Evolutionary conservation across 2,329 filamentous ascomycete genomes (phyloP), one percentile per base, ranked within the genome.

Genomic region (Talaromyces atroroseus): DNA sequence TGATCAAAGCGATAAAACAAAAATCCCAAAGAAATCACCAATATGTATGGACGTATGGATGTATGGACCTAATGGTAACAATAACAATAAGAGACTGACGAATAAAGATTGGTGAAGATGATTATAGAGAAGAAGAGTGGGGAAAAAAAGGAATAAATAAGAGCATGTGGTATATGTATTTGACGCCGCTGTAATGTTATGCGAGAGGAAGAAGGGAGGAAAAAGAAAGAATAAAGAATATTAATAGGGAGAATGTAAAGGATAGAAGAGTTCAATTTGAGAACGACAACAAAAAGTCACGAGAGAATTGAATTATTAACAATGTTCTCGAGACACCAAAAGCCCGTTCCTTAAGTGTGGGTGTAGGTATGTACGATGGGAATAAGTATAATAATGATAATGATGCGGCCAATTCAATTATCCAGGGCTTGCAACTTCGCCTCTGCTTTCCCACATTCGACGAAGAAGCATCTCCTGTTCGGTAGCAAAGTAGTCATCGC

Each of bases 381-480:
- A 47, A 48, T 49, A n/a, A 48, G 10, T 16, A 16, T 29, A 49
- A 29, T 20, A 34, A 29, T 34, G 12, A 23, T 29, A 20, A 34
- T 6, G 18, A 18, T 34, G 47, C 21, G 12, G 44, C 36, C 23
- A 57, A 42, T n/a, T 60, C 50, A 36, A 38, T 47, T 59, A 73
- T 32, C 68, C 68, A 23, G 66, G 68, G 16, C 65, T 66, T 18
- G 72, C 68, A 5, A 75, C 70, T 54, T 74, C 72, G 48, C 57
- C 57, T 51, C 73, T 70, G 54, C 71, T 74, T 48, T 75, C 71
- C 73, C 73, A 76, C 63, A 75, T 72, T 48, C 73, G 70, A 44
- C 72, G 71, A 52, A 75, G 66, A 64, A 76, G 68, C 63, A 76
- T 65, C 34, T 72, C 72, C 5, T 63, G 59, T 54, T 73, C 71